These are phyloP conservation scores for Ogataea methylovora DNA, from an alignment of 805 yeast genomes.

Conservation along the genomic window DNA sequence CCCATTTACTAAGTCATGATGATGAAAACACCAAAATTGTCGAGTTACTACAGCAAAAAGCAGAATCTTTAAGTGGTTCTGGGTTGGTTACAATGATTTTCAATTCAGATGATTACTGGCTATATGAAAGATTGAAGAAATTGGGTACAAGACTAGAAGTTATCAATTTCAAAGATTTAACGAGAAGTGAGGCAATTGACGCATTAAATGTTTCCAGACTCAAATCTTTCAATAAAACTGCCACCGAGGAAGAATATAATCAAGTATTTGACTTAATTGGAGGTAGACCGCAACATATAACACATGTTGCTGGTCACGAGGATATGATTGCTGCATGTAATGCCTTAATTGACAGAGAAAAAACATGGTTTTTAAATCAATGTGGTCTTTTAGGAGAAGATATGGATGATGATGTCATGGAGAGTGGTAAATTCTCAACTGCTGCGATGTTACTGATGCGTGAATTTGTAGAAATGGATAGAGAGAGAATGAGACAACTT, in stretches of 20 bases:
- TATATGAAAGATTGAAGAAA: conserved; percentile 65
- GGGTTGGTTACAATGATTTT: conserved; percentile 61
- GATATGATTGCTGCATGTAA: conserved; percentile 58
- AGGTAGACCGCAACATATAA: conserved; percentile 77
- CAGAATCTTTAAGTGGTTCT: conserved; percentile 68
- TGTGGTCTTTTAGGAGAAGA: conserved; percentile 69
- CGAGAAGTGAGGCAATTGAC: conserved; percentile 43
- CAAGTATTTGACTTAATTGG: conserved; percentile 65
- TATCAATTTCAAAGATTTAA: conserved; percentile 58
- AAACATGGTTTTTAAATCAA: conserved; percentile 79
- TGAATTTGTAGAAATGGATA: conserved; percentile 65
- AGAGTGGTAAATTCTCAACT: conserved; percentile 66
- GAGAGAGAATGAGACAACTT: conserved; percentile 19
- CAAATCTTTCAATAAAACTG: conserved; percentile 29
- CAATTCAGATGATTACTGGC: conserved; percentile 83
- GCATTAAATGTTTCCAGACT: conserved; percentile 47
- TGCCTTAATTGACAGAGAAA: conserved; percentile 66
- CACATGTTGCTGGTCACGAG: conserved; percentile 55
- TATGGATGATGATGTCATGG: conserved; percentile 91
- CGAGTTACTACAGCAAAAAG: conserved; percentile 76
- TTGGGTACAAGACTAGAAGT: conserved; percentile 71
- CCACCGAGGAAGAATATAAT: conserved; percentile 25
- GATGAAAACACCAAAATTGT: conserved; percentile 66
- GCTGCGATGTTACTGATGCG: conserved; percentile 69
- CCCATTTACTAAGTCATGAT: conserved; percentile 69